These are phyloP conservation scores for Suillus subluteus DNA, from an alignment of 768 basidiomycete genomes.

Conservation along the genomic window DNA sequence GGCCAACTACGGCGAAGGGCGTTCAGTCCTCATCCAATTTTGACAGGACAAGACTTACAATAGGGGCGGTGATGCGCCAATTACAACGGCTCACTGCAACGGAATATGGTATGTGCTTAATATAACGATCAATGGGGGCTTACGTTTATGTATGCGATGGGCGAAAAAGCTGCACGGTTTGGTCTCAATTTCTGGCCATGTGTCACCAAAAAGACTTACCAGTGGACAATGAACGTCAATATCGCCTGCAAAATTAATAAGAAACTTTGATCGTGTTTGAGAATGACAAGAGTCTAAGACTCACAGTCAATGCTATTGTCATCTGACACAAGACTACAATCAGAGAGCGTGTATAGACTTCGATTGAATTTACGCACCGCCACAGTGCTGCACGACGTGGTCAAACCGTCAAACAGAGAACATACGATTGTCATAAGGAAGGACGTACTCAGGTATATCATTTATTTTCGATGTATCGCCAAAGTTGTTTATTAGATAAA, in stretches of 20 bases:
- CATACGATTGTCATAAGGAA: not conserved
- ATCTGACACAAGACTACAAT: conserved; percentile 20
- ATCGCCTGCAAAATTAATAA: conserved; percentile 42
- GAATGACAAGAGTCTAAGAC: conserved; percentile 10
- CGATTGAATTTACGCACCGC: conserved; percentile 25
- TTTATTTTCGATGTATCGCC: conserved; percentile 44
- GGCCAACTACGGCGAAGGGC: conserved; percentile 22
- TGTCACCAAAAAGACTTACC: conserved; percentile 34
- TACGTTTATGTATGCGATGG: conserved; percentile 46
- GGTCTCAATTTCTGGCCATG: not conserved
- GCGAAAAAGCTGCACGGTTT: conserved; percentile 37
- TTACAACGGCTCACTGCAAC: conserved; percentile 30
- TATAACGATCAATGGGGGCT: conserved; percentile 15
- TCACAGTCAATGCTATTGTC: conserved; percentile 37
- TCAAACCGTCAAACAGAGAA: conserved; percentile 1
- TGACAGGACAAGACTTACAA: conserved; percentile 33
- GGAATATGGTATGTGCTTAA: conserved; percentile 1
- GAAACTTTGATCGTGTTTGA: not conserved
- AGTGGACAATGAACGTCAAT: conserved; percentile 54
- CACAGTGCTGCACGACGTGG: conserved; percentile 21
- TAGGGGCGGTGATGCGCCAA: conserved; percentile 35
- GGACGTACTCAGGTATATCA: conserved; percentile 46
- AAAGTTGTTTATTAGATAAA: conserved; percentile 47
- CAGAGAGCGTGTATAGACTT: not conserved
- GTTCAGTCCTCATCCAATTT: not conserved